These are phyloP conservation scores for Ustilago crameri DNA, from an alignment of 1,284 basidiomycete genomes.

Conservation along the genomic window DNA sequence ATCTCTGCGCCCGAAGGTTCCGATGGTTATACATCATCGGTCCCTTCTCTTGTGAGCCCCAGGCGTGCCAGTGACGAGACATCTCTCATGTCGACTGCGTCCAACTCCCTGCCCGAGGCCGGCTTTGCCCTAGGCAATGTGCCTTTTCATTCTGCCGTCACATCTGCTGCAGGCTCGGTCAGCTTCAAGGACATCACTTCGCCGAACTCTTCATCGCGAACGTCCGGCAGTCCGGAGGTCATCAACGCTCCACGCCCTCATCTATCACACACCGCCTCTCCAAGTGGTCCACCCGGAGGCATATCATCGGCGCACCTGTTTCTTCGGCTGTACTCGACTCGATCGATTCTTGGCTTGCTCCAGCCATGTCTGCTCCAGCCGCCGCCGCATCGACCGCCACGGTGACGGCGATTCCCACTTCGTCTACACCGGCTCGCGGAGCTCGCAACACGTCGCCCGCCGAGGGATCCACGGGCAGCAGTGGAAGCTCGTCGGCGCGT, in stretches of 20 bases:
- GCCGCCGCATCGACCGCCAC: neutral
- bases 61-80: conserved; percentile 30
- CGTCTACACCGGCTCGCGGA: neutral
- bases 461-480: conserved; percentile 3
- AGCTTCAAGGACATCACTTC: conserved; percentile 28
- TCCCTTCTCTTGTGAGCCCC: conserved; percentile 5
- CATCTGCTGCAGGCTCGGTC: conserved; percentile 16
- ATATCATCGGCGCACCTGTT: conserved; percentile 24
- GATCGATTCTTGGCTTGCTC: conserved; percentile 41
- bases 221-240: conserved; percentile 24
- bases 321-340: conserved; percentile 28
- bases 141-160: conserved; percentile 7
- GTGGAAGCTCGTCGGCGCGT: conserved; percentile 10
- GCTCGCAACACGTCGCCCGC: conserved; percentile 18
- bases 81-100: neutral
- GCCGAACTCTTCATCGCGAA: conserved; percentile 28
- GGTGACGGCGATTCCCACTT: neutral
- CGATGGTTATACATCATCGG: conserved; percentile 6
- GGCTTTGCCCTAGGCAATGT: conserved; percentile 3
- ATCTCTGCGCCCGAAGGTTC: neutral
- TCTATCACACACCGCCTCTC: conserved; percentile 5
- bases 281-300: conserved; percentile 16
- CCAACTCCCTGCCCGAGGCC: conserved; percentile 10
- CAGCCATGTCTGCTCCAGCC: conserved; percentile 11
- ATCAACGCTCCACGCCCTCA: conserved; percentile 1